Percentiles rank a stretch among this genome's conserved stretches.
These are phyloP conservation scores for Zygosaccharomyces sapae DNA, from an alignment of 1,139 yeast genomes.

Conservation along the genomic window DNA sequence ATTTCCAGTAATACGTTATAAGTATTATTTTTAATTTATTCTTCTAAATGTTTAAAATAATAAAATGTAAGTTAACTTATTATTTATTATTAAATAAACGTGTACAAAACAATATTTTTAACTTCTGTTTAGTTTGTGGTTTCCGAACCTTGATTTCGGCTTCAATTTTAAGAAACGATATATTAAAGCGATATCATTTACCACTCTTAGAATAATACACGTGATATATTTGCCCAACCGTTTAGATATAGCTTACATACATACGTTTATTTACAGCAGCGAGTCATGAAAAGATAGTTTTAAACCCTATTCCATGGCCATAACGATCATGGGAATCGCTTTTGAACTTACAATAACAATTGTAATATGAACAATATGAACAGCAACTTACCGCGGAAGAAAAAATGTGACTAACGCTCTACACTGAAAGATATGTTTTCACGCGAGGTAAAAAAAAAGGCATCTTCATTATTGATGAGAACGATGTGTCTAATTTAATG, in stretches of 20 bases:
- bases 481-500: no score
- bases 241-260: not conserved
- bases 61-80: not conserved
- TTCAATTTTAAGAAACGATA: not conserved
- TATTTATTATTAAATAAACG: not conserved
- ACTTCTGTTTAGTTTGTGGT: not conserved
- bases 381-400: no score
- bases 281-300: not conserved
- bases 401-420: no score
- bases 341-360: not conserved
- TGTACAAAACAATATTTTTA: not conserved
- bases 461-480: no score
- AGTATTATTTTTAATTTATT: not conserved
- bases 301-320: not conserved
- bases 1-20: not conserved
- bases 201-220: not conserved
- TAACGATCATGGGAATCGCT: not conserved
- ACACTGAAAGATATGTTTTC: no score
- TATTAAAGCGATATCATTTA: no score
- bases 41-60: not conserved
- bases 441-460: no score
- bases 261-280: not conserved
- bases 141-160: not conserved
- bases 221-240: not conserved
- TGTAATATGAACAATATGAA: no score